Evolutionary conservation across 805 yeast genomes (phyloP).

Genomic region (Wickerhamiella hasegawae): DNA sequence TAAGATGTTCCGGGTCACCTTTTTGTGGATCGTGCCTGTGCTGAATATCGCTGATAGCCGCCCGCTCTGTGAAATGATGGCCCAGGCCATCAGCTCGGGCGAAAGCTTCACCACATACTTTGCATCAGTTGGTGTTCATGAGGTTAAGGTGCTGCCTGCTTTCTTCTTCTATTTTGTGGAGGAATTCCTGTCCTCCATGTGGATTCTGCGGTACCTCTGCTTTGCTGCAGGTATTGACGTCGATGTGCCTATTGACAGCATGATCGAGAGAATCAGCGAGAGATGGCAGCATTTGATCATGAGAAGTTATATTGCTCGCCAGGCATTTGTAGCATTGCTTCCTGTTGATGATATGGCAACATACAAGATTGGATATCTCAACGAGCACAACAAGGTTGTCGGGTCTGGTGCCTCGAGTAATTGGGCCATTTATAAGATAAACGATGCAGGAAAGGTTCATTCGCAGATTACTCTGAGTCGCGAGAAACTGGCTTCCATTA

Average conservation of each 20-base stretch:
- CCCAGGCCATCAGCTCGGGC: slow-evolving; percentile 2
- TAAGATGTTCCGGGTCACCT: background rate
- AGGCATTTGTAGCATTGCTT: slow-evolving; percentile 29
- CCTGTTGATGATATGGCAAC: slow-evolving; percentile 24
- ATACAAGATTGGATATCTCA: slow-evolving; percentile 9
- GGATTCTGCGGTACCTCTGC: slow-evolving; percentile 10
- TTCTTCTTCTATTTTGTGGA: slow-evolving; percentile 7
- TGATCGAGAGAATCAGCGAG: slow-evolving; percentile 11
- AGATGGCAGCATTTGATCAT: slow-evolving; percentile 18
- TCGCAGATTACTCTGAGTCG: background rate
- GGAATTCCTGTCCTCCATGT: slow-evolving; percentile 9
- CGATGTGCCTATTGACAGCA: slow-evolving; percentile 17
- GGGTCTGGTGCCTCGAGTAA: slow-evolving; percentile 11
- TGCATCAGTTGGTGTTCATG: slow-evolving; percentile 4
- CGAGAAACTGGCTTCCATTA: background rate
- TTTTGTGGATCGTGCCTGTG: slow-evolving; percentile 1
- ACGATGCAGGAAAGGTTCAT: background rate
- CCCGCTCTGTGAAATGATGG: background rate
- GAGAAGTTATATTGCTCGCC: slow-evolving; percentile 27
- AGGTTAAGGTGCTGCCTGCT: slow-evolving; percentile 5
- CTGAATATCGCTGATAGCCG: background rate
- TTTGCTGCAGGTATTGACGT: slow-evolving; percentile 13
- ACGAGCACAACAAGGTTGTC: slow-evolving; percentile 6
- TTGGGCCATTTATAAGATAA: slow-evolving; percentile 6
- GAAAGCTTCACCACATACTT: slow-evolving; percentile 9